Conservation (phyloP, 148 eudicot species). For the Chenopodium quinoa region DNA sequence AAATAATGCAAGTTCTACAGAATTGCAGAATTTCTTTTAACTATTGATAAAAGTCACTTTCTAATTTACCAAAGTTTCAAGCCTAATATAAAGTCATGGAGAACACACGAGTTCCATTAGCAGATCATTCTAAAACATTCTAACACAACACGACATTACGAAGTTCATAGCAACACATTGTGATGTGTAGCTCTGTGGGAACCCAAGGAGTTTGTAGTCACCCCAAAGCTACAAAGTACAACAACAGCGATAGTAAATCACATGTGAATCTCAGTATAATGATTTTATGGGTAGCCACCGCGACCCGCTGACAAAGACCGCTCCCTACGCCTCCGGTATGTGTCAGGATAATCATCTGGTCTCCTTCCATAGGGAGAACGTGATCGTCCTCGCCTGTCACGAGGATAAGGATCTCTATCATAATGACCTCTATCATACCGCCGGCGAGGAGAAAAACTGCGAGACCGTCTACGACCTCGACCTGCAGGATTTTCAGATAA, state of each 20-base stretch:
- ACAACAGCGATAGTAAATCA: slow-evolving; percentile 14
- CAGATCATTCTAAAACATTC: neutral
- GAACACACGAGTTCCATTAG: neutral
- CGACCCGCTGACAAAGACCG: slow-evolving; percentile 20
- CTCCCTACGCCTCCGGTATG: slow-evolving; percentile 45
- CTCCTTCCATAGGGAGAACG: slow-evolving; percentile 53
- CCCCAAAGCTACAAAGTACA: slow-evolving; percentile 10
- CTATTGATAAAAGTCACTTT: neutral
- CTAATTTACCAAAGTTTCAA: neutral
- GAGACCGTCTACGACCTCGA: slow-evolving; percentile 38
- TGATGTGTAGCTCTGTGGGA: slow-evolving; percentile 1
- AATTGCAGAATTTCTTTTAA: neutral
- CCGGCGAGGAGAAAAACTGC: slow-evolving; percentile 51
- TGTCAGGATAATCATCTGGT: slow-evolving; percentile 35
- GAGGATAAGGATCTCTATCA: slow-evolving; percentile 48
- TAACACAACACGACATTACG: neutral
- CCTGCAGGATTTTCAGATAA: slow-evolving; percentile 28
- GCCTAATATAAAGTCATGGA: neutral
- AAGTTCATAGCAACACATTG: neutral
- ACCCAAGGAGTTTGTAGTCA: neutral
- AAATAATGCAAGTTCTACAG: neutral
- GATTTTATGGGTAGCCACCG: slow-evolving; percentile 20
- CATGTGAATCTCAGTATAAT: neutral
- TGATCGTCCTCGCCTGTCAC: slow-evolving; percentile 43
- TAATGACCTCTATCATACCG: slow-evolving; percentile 36